phyloP scores from a whole-genome alignment of 2,329 filamentous ascomycete species.

The Aureobasidium sp. region DNA sequence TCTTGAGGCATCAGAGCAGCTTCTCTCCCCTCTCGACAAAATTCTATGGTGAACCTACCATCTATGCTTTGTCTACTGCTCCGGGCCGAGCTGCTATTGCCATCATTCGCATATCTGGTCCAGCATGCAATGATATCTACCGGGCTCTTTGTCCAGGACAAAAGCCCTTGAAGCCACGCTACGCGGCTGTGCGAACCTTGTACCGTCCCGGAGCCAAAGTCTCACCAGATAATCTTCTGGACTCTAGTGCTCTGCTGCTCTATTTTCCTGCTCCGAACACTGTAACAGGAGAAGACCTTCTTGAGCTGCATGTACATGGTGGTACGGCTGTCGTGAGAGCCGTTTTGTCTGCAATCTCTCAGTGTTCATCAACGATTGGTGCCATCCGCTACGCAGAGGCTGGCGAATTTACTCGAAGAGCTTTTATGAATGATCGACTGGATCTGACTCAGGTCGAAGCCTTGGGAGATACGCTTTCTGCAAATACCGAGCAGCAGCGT shows the following conservation, averaged over 20 bases:
- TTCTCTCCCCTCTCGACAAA: not conserved
- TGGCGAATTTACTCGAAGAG: constrained; percentile 88
- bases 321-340: constrained; percentile 83
- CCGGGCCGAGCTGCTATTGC: constrained; percentile 83
- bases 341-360: constrained; percentile 69
- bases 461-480: constrained; percentile 53
- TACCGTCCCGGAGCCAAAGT: constrained; percentile 47
- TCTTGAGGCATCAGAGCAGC: not conserved
- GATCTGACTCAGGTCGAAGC: constrained; percentile 77
- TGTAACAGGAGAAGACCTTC: constrained; percentile 83
- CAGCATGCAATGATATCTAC: constrained; percentile 63
- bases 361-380: constrained; percentile 30
- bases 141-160: constrained; percentile 52
- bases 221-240: constrained; percentile 48
- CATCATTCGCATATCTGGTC: constrained; percentile 78
- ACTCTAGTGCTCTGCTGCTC: constrained; percentile 72
- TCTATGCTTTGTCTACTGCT: constrained; percentile 87
- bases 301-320: constrained; percentile 93
- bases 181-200: constrained; percentile 68
- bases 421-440: constrained; percentile 79
- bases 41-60: constrained; percentile 46
- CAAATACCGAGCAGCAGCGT: constrained; percentile 85
- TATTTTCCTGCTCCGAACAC: constrained; percentile 76
- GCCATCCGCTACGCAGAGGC: constrained; percentile 80
- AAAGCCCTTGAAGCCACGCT: constrained; percentile 49